phyloP scores from a whole-genome alignment of 306 rosid genomes.

The Lathyrus sativus region DNA sequence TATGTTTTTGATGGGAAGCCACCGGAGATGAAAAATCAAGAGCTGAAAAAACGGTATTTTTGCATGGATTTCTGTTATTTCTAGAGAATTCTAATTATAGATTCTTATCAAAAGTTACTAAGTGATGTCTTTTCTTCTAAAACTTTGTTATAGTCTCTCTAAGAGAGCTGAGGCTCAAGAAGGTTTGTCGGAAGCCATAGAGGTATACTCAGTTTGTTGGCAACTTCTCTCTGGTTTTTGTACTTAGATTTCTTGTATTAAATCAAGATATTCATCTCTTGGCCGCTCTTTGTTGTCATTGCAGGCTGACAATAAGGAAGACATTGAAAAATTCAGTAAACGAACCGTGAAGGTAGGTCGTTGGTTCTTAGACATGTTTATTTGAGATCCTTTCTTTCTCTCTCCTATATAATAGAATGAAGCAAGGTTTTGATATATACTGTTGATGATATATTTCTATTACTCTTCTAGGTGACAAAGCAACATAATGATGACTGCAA shows the following conservation, averaged over 20 bases:
- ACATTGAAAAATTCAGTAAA: constrained; percentile 91
- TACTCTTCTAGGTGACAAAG: constrained; percentile 74
- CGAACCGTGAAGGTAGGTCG: constrained; percentile 87
- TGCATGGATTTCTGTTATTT: constrained; percentile 22
- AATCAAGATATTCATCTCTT: constrained; percentile 8
- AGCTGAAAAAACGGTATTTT: constrained; percentile 88
- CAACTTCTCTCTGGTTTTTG: constrained; percentile 4
- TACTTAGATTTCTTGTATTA: constrained; percentile 10
- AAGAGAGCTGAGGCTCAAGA: constrained; percentile 82
- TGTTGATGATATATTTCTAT: constrained; percentile 36
- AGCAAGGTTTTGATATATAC: constrained; percentile 12
- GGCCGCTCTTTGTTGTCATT: constrained; percentile 41
- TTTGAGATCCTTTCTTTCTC: constrained; percentile 6
- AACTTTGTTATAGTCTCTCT: constrained; percentile 52
- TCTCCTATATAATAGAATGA: not conserved
- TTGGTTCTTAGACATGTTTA: constrained; percentile 28
- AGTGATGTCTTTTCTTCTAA: constrained; percentile 23
- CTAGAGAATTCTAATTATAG: not conserved
- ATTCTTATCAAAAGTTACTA: not conserved
- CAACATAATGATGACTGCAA: constrained; percentile 96
- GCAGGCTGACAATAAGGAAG: constrained; percentile 81
- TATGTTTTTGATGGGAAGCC: constrained; percentile 97
- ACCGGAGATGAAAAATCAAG: constrained; percentile 88
- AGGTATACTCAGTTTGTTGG: constrained; percentile 49
- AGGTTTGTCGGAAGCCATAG: constrained; percentile 72